Conservation (phyloP, 768 basidiomycete genomes). For the Mrakia hoshinonis region DNA sequence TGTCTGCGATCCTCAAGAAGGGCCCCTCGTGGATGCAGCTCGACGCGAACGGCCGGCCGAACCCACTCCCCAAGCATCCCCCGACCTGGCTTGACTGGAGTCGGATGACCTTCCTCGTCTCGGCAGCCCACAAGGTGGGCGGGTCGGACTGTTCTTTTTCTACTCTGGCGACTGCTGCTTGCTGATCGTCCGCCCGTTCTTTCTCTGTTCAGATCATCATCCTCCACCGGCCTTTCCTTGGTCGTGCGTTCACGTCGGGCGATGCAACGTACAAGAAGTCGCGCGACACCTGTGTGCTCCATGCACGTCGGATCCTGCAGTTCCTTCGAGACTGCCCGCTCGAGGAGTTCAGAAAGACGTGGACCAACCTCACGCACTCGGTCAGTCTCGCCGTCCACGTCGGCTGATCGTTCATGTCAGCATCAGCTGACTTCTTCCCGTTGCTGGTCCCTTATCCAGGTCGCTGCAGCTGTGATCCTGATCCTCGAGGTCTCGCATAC, state of each 20-base stretch:
- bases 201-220: conserved; percentile 29
- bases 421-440: not conserved
- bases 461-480: too few relatives aligned
- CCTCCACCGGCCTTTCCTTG: conserved; percentile 32
- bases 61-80: conserved; percentile 11
- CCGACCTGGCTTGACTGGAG: conserved; percentile 32
- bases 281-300: not conserved
- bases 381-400: not conserved
- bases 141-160: not conserved
- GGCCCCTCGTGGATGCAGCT: conserved; percentile 30
- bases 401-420: not conserved
- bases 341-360: conserved; percentile 19
- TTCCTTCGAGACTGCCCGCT: not conserved
- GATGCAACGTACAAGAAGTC: conserved; percentile 24
- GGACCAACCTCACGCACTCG: conserved; percentile 15
- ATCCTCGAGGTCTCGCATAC: not conserved
- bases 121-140: conserved; percentile 14
- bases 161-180: not conserved
- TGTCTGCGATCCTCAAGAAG: conserved; percentile 17
- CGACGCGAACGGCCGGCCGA: conserved; percentile 4
- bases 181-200: not conserved
- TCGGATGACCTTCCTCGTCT: conserved; percentile 27
- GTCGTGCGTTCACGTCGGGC: conserved; percentile 28
- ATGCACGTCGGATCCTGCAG: not conserved
- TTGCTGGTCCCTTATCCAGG: not conserved